Percentiles rank a stretch among this genome's conserved stretches.
Evolutionary conservation across 139 green algal genomes (phyloP).

Genomic region (Eudorina sp.): DNA sequence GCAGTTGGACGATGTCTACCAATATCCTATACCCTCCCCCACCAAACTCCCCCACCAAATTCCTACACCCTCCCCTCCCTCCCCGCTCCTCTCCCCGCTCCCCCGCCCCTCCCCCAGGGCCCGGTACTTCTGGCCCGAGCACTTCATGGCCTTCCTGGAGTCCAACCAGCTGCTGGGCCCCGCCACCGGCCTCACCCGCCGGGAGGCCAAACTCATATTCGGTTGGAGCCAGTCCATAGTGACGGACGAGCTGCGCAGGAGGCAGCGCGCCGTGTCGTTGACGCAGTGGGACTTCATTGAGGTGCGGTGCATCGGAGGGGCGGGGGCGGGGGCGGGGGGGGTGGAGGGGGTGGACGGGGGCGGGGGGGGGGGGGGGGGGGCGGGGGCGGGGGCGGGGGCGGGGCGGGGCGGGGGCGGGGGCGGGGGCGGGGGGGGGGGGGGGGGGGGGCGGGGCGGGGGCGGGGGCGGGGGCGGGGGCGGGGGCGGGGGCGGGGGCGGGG

Average conservation of each 20-base stretch:
- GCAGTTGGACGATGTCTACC: no score
- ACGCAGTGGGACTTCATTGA: slow-evolving; percentile 70
- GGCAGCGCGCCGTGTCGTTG: slow-evolving; percentile 64
- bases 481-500: no score
- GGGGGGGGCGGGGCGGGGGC: no score
- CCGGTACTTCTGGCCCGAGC: slow-evolving; percentile 66
- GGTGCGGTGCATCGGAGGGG: background rate
- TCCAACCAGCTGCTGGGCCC: slow-evolving; percentile 54
- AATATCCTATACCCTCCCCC: no score
- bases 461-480: no score
- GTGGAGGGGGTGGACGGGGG: background rate
- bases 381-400: no score
- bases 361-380: background rate
- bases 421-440: no score
- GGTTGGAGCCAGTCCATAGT: slow-evolving; percentile 57
- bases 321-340: background rate
- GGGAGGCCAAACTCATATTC: slow-evolving; percentile 67
- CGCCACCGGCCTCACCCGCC: slow-evolving; percentile 48
- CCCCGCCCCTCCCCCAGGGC: background rate
- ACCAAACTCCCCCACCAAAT: background rate
- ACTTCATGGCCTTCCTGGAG: slow-evolving; percentile 65
- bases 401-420: no score
- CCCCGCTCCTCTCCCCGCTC: background rate
- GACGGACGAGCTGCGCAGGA: slow-evolving; percentile 65
- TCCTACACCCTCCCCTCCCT: background rate